Evolutionary conservation across 352 stramenopile genomes (phyloP).

Genomic region (Globisporangium solare): DNA sequence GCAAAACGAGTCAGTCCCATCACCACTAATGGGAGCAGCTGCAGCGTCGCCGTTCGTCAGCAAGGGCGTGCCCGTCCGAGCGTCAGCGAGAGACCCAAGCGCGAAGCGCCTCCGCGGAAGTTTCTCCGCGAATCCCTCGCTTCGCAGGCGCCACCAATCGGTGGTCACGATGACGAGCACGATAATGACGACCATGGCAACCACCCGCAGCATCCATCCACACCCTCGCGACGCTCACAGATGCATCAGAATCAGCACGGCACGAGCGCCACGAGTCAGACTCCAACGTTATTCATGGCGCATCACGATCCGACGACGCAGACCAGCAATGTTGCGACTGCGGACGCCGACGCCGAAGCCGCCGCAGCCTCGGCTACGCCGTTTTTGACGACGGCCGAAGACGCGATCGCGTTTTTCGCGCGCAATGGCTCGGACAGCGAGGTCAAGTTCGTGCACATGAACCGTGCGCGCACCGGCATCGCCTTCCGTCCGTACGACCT

Average conservation of each 20-base stretch:
- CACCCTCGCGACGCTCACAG: conserved; percentile 3
- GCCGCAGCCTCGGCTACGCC: conserved; percentile 41
- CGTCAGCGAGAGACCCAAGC: conserved; percentile 29
- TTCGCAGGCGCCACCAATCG: conserved; percentile 5
- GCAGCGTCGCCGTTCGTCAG: too few relatives aligned
- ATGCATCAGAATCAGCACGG: neutral
- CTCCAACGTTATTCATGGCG: conserved; percentile 44
- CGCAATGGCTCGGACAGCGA: conserved; percentile 87
- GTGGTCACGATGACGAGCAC: conserved; percentile 12
- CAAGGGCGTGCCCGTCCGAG: neutral
- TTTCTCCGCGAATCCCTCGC: conserved; percentile 55
- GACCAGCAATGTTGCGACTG: conserved; percentile 23
- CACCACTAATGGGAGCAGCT: neutral
- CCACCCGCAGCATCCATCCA: neutral
- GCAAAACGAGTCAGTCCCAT: neutral
- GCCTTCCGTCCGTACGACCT: conserved; percentile 92
- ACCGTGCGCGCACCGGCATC: conserved; percentile 62
- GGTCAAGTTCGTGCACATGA: conserved; percentile 95
- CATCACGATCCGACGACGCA: conserved; percentile 44
- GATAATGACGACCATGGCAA: conserved; percentile 1
- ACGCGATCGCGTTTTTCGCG: conserved; percentile 93
- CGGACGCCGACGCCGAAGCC: conserved; percentile 45
- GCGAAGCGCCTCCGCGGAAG: conserved; percentile 55
- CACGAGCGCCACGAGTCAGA: conserved; percentile 13
- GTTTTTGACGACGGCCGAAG: conserved; percentile 79